phyloP scores from a whole-genome alignment of 1,284 basidiomycete genomes.

The Athelia sp. region DNA sequence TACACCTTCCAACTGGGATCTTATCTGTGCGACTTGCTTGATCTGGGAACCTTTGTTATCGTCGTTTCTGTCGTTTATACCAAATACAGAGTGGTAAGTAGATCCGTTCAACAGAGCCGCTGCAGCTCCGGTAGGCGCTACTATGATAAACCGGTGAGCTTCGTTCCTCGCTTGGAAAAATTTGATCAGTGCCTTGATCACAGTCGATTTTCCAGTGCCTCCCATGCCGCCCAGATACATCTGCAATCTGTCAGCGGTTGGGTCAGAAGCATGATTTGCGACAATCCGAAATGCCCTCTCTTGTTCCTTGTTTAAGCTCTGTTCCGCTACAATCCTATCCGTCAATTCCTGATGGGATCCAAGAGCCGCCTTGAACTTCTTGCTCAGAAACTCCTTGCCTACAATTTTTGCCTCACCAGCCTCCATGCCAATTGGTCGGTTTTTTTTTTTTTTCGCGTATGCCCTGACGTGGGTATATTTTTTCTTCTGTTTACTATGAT shows the following conservation, averaged over 20 bases:
- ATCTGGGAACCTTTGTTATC: background rate
- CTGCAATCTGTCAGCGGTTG: conserved; percentile 16
- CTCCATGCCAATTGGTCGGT: too few relatives aligned
- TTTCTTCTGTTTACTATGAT: too few relatives aligned
- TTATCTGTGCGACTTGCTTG: background rate
- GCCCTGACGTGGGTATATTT: too few relatives aligned
- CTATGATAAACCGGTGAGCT: conserved; percentile 15
- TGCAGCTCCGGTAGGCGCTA: conserved; percentile 28
- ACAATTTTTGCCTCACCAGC: too few relatives aligned
- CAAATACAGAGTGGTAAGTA: conserved; percentile 27
- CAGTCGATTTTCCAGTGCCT: conserved; percentile 30
- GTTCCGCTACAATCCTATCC: conserved; percentile 2
- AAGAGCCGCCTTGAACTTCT: background rate
- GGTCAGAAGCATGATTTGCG: conserved; percentile 16
- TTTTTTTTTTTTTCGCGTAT: too few relatives aligned
- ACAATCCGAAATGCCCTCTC: conserved; percentile 22
- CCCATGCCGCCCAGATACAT: conserved; percentile 29
- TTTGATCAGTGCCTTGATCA: conserved; percentile 22
- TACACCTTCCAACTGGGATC: conserved; percentile 11
- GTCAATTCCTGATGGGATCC: conserved; percentile 4
- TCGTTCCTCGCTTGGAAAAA: conserved; percentile 15
- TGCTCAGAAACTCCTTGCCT: too few relatives aligned
- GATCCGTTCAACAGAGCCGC: conserved; percentile 24
- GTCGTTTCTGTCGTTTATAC: conserved; percentile 11
- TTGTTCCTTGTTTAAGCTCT: conserved; percentile 21